Conservation (phyloP, 345 rosid genomes). For the Eucalyptus cladocalyx region DNA sequence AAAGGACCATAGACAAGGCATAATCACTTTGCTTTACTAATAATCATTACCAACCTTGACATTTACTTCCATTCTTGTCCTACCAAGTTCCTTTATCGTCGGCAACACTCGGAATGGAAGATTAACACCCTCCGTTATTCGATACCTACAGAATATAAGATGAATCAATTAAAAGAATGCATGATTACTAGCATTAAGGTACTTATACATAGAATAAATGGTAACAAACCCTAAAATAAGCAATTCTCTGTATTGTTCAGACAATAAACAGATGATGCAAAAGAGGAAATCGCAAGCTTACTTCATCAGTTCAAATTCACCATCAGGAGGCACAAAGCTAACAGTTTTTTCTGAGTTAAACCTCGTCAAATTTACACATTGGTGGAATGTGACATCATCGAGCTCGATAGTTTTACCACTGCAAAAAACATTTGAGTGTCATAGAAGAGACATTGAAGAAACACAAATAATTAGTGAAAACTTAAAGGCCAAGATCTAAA, state of each 20-base stretch:
- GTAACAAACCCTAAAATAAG: neutral
- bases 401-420: slow-evolving; percentile 86
- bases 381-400: slow-evolving; percentile 98
- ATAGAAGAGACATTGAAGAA: neutral
- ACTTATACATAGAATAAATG: neutral
- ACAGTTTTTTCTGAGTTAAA: slow-evolving; percentile 98
- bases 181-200: neutral
- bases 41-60: slow-evolving; percentile 54
- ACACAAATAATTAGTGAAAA: neutral
- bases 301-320: slow-evolving; percentile 99
- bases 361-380: slow-evolving; percentile 95
- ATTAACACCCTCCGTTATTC: slow-evolving; percentile 97
- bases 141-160: slow-evolving; percentile 42
- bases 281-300: slow-evolving; percentile 21
- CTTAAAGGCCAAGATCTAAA: neutral
- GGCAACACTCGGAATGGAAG: slow-evolving; percentile 96
- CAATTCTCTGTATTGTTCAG: neutral
- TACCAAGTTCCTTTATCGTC: slow-evolving; percentile 95
- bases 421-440: neutral
- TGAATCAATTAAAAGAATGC: neutral
- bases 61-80: slow-evolving; percentile 99
- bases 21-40: neutral
- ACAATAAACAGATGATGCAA: neutral
- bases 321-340: slow-evolving; percentile 99
- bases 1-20: slow-evolving; percentile 1